Evolutionary conservation across 2,329 filamentous ascomycete species (phyloP), one percentile per base, ranked within the genome.

Genomic region (Ophiostoma himal-ulmi): DNA sequence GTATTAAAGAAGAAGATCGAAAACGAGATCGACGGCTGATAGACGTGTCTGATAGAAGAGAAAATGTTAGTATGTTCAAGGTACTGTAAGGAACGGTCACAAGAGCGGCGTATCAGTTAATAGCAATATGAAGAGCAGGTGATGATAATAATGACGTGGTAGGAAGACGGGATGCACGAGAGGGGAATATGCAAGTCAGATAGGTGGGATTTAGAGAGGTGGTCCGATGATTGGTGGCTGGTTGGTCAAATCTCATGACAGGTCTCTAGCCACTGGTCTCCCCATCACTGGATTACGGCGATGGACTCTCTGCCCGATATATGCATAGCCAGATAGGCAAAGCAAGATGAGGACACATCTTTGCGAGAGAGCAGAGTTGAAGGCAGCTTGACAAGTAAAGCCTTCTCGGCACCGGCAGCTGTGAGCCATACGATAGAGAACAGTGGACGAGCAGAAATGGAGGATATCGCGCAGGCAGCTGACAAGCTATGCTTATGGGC

Each of bases 11-110:
- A 44, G 13, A 17, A 39, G 22, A 48, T 36, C 22, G 41, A 54
- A 13, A 69, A 67, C 68, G 68, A 71, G 68, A 70, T 44, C 52
- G 57, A 48, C 68, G 70, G 69, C 68, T 64, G 1, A 22, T 13
- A 62, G 36, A 65, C 34, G 62, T 39, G 62, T 65, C 62, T 65
- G 64, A n/a, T 44, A 62, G 54, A 68, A 44, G 30, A 68, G 60
- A 68, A 37, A 39, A 57, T 22, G 65, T 69, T 69, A 68, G 69
- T 41, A 41, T 60, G 11, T 30, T 44, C 30, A 62, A 68, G 20
- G 17, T 54, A 41, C 26, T n/a, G 52, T 17, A 30, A 62, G 34
- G 37, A 34, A 5, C 30, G 20, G 37, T 65, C 34, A 65, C 34
- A 6, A 39, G 62, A 65, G 34, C 34, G 13, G 14, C 44, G 44